Base-by-base conservation (phyloP, 345 rosid genomes). In the Alliaria petiolata region DNA sequence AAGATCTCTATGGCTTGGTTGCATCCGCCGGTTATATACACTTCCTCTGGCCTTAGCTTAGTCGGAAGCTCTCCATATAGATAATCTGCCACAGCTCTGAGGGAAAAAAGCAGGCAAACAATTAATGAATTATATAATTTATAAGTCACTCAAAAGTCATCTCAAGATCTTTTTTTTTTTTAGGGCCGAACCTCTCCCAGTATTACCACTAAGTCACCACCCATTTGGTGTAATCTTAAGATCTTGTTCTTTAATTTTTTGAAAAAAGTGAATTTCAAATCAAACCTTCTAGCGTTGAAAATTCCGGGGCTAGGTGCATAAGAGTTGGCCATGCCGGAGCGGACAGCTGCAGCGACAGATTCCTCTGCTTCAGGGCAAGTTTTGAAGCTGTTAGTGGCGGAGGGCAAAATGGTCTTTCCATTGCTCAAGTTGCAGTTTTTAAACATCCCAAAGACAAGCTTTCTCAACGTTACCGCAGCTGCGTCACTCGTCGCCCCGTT, bases 201-300 rank as follows among this genome's bases (percentile, higher is more conserved):
- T n/a, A n/a, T n/a, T n/a, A n/a, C n/a, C n/a, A n/a, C n/a, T n/a
- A n/a, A n/a, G n/a, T n/a, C n/a, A n/a, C n/a, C n/a, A n/a, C n/a
- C n/a, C n/a, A n/a, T n/a, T n/a, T n/a, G n/a, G n/a, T n/a, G 9
- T 7, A 9, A 6, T 34, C 7, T 34, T 34, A 7, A 7, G 36
- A 7, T 35, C 28, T 26, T 26, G 4, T 26, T 26, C 28, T 26
- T 26, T 26, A 26, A 4, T 26, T 26, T 28, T 28, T 28, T 0
- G 31, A 28, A 5, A 5, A 28, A 28, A 4, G 5, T 28, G 31
- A 28, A 28, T 4, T 4, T 28, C 31, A 28, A 4, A 28, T 28
- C 8, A 47, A 0, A 74, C 92, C 86, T 88, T 43, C 92, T 70
- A 9, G 97, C 89, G 1, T 92, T 74, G 20, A 50, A 79, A 35